Base-by-base conservation (phyloP, 805 yeast species). In the Huiozyma naganishii region DNA sequence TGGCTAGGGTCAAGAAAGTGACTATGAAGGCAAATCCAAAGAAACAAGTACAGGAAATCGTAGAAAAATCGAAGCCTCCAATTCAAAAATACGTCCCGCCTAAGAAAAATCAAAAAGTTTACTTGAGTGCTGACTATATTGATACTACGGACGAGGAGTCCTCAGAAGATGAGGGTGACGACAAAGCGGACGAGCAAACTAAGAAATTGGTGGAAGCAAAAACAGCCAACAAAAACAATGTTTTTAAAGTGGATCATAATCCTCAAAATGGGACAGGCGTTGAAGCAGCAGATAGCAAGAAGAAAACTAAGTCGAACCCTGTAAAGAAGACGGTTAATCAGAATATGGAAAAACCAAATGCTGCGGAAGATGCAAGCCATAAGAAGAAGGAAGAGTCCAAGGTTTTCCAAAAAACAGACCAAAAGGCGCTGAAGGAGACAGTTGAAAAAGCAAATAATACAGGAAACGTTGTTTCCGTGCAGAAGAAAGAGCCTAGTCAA, bases 41-140 rank as follows among this genome's bases (percentile, higher is more conserved):
- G 23, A 17, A 17, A 4, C 23, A 17, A 17, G 2, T 17, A 17
- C 23, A 17, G 23, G 23, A 17, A 17, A 17, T 17, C 4, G 4
- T 17, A 3, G 23, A 17, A 17, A 17, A 17, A 17, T 17, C 23
- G 23, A 17, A 17, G 23, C 23, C 23, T 17, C 23, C 23, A 17
- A 17, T 17, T 17, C 23, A 17, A 17, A 17, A 17, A 17, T 17
- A 17, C 23, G 23, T 17, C 23, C 23, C 23, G 4, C 23, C 4
- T 17, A 17, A 17, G 23, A 17, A 17, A 17, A 17, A 17, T 30
- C 33, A 17, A 32, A 32, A 32, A 27, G 35, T 37, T 7, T 44
- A 37, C 30, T 41, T 40, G 27, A 37, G 43, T 6, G 41, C 47
- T 9, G 47, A 44, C 6, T 40, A 37, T 38, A 28, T 44, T 7